These are phyloP conservation scores for Mycena maculata DNA, from an alignment of 768 basidiomycete species.

Conservation along the genomic window DNA sequence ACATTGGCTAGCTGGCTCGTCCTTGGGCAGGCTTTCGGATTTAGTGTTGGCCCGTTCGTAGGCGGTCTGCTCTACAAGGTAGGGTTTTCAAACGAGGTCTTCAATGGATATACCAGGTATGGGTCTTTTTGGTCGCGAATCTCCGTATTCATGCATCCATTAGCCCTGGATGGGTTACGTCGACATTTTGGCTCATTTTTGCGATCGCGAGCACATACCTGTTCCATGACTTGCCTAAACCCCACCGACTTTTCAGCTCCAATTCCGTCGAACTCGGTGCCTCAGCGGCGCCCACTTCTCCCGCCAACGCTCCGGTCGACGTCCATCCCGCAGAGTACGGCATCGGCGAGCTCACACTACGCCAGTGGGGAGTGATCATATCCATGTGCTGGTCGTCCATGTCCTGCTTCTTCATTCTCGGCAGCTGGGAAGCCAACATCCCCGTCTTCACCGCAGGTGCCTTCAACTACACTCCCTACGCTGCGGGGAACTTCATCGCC, in stretches of 20 bases:
- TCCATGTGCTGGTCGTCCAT: conserved; percentile 71
- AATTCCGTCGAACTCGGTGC: conserved; percentile 9
- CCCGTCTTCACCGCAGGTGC: conserved; percentile 57
- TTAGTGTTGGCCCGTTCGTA: conserved; percentile 61
- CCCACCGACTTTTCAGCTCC: not conserved
- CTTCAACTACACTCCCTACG: conserved; percentile 70
- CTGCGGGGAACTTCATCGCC: conserved; percentile 77
- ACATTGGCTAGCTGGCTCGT: conserved; percentile 63
- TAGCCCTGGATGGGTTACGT: conserved; percentile 64
- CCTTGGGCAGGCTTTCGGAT: conserved; percentile 58
- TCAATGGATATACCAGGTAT: conserved; percentile 59
- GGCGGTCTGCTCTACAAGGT: conserved; percentile 63
- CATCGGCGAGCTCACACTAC: conserved; percentile 19
- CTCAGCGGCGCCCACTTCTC: not conserved
- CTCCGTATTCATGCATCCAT: not conserved
- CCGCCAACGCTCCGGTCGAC: not conserved
- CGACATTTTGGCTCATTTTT: conserved; percentile 52
- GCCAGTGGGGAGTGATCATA: conserved; percentile 59
- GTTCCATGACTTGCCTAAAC: conserved; percentile 41
- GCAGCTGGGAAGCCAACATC: conserved; percentile 69
- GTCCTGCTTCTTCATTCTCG: conserved; percentile 71
- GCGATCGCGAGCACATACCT: conserved; percentile 46
- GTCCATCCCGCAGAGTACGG: conserved; percentile 21
- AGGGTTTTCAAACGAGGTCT: conserved; percentile 56
- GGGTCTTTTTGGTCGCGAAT: not conserved